phyloP scores from a whole-genome alignment of 169 alveolate genomes.

The Hammondia hammondi region DNA sequence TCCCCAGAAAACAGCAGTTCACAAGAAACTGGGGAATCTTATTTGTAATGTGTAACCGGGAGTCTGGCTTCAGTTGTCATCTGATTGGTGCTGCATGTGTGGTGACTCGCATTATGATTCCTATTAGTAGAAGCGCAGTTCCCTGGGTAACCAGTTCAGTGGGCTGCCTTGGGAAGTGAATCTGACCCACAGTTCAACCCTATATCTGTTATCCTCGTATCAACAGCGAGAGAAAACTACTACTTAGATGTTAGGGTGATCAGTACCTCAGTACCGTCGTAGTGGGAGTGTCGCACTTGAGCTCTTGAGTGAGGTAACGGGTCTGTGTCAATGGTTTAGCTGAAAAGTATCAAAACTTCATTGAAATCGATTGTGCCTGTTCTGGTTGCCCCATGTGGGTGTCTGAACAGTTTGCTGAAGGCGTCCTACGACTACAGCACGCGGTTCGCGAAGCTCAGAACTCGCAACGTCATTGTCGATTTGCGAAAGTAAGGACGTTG shows the following conservation, averaged over 20 bases:
- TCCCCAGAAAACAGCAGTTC: no score
- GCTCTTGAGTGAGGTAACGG: no score
- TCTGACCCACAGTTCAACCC: neutral
- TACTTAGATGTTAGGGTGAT: neutral
- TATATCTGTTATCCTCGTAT: no score
- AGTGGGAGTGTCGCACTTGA: neutral
- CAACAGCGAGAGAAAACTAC: no score
- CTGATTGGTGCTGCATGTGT: neutral
- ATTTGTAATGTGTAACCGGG: no score
- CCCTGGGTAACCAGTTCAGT: neutral
- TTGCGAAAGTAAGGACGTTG: conserved; percentile 81
- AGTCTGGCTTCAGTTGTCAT: no score
- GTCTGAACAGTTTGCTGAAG: conserved; percentile 76
- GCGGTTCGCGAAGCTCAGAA: conserved; percentile 82
- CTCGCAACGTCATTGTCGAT: conserved; percentile 84
- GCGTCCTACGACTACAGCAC: conserved; percentile 83
- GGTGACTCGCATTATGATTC: neutral
- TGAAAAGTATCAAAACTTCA: no score
- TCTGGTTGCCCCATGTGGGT: neutral
- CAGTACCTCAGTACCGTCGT: neutral
- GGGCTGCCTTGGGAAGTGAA: neutral
- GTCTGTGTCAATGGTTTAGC: no score
- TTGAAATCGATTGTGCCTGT: no score
- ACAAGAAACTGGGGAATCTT: no score
- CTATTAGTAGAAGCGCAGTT: neutral